A percentile compares a stretch with the other conserved stretches of the same genome.
These are phyloP conservation scores for Tilletiopsis washingtonensis DNA, from an alignment of 1,284 basidiomycete species.

Conservation along the genomic window DNA sequence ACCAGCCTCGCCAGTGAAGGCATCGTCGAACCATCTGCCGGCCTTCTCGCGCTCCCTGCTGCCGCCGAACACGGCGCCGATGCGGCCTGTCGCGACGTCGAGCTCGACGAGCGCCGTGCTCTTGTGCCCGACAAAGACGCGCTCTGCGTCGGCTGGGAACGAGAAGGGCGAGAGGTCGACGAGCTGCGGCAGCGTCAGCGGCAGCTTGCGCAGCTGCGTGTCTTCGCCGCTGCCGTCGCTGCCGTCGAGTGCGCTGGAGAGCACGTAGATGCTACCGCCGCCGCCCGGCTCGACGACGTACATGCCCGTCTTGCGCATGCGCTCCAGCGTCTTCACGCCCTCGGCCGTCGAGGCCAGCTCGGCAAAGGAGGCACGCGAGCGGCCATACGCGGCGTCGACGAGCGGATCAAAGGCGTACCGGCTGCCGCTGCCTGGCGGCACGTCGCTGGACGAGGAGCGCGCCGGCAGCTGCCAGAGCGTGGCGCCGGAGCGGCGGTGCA, in stretches of 20 bases:
- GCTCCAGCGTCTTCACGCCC: conserved; percentile 34
- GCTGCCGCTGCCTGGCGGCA: neutral
- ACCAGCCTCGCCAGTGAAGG: neutral
- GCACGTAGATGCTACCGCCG: conserved; percentile 72
- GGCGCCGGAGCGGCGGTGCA: conserved; percentile 67
- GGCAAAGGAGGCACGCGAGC: conserved; percentile 27
- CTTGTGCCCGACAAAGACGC: conserved; percentile 75
- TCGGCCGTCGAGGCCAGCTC: conserved; percentile 13
- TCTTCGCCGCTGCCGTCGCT: conserved; percentile 5
- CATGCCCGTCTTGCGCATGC: conserved; percentile 59
- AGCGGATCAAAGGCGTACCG: conserved; percentile 15
- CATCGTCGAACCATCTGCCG: neutral
- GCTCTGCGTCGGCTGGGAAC: conserved; percentile 62
- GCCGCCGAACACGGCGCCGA: conserved; percentile 65
- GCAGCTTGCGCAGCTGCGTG: conserved; percentile 59
- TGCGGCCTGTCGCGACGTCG: conserved; percentile 70
- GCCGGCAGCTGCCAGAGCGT: conserved; percentile 27
- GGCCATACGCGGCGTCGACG: conserved; percentile 31
- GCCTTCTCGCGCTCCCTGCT: neutral
- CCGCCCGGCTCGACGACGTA: conserved; percentile 86
- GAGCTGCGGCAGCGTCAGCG: conserved; percentile 74
- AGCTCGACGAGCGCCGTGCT: conserved; percentile 71
- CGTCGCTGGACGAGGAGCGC: neutral
- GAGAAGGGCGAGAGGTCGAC: conserved; percentile 79
- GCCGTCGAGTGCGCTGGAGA: conserved; percentile 50